Percentiles rank a stretch among this genome's conserved stretches.
Conservation (phyloP, 2,329 filamentous ascomycete genomes). For the Ophiocordyceps camponoti-floridani region DNA sequence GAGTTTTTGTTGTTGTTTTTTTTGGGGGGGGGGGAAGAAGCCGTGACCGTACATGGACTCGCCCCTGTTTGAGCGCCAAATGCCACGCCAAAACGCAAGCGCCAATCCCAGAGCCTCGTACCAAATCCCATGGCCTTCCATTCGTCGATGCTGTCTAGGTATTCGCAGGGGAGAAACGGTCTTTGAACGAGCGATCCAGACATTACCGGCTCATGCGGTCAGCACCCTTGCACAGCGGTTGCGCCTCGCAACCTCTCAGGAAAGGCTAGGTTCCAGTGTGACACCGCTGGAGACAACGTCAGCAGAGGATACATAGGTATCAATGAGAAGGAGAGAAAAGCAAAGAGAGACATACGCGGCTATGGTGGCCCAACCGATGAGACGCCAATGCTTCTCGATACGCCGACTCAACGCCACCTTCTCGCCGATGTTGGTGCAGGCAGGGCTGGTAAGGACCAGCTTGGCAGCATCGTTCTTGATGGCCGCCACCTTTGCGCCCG, state of each 20-base stretch:
- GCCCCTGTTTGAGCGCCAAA: background rate
- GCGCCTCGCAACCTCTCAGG: constrained; percentile 9
- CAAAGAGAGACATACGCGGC: constrained; percentile 34
- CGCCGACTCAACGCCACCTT: constrained; percentile 92
- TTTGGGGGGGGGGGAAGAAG: background rate
- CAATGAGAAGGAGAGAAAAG: background rate
- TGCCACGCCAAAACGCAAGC: background rate
- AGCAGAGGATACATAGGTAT: background rate
- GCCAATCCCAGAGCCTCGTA: background rate
- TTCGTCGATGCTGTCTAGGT: background rate
- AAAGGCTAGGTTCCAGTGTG: constrained; percentile 31
- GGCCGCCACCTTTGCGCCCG: constrained; percentile 89
- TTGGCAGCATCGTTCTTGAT: constrained; percentile 97
- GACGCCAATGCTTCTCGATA: constrained; percentile 98
- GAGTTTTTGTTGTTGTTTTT: no score
- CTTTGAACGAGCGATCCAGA: background rate
- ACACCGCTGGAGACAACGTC: constrained; percentile 25
- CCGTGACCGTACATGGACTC: background rate
- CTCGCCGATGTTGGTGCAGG: constrained; percentile 93
- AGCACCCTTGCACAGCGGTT: background rate
- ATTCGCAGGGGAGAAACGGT: background rate
- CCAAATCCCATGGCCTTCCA: constrained; percentile 1
- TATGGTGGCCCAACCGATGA: constrained; percentile 81
- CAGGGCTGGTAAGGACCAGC: constrained; percentile 78
- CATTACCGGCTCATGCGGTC: background rate